These are phyloP conservation scores for Chlorella sp. DNA, from an alignment of 139 green algal species.

Conservation along the genomic window DNA sequence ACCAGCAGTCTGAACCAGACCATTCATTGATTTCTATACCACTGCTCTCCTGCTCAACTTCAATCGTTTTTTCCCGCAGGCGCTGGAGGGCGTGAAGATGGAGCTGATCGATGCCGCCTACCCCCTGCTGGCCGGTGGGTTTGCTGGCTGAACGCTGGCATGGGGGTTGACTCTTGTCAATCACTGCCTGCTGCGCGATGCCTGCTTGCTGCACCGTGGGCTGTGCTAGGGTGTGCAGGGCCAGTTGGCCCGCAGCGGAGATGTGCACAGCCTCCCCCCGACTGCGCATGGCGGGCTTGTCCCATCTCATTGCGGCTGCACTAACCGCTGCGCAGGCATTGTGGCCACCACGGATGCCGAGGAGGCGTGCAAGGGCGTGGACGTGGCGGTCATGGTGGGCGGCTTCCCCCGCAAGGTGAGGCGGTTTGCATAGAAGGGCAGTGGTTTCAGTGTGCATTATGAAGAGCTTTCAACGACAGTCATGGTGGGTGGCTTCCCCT, in stretches of 20 bases:
- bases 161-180: background rate
- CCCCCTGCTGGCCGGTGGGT: slow-evolving; percentile 82
- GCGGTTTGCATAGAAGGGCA: too few relatives aligned
- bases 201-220: too few relatives aligned
- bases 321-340: slow-evolving; percentile 59
- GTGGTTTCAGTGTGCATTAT: background rate
- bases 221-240: too few relatives aligned
- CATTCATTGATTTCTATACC: background rate
- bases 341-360: slow-evolving; percentile 79
- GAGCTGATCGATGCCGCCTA: slow-evolving; percentile 94
- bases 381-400: slow-evolving; percentile 94
- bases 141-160: background rate
- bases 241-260: too few relatives aligned
- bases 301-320: too few relatives aligned
- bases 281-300: too few relatives aligned
- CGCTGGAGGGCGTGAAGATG: slow-evolving; percentile 92
- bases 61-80: background rate
- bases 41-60: background rate
- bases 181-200: background rate
- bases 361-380: slow-evolving; percentile 85
- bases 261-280: too few relatives aligned
- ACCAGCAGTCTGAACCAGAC: background rate
- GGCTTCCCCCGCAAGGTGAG: slow-evolving; percentile 74
- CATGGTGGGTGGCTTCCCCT: background rate
- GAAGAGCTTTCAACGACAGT: too few relatives aligned